Conservation (phyloP, 768 basidiomycete genomes). For the Lentinula lateritia region DNA sequence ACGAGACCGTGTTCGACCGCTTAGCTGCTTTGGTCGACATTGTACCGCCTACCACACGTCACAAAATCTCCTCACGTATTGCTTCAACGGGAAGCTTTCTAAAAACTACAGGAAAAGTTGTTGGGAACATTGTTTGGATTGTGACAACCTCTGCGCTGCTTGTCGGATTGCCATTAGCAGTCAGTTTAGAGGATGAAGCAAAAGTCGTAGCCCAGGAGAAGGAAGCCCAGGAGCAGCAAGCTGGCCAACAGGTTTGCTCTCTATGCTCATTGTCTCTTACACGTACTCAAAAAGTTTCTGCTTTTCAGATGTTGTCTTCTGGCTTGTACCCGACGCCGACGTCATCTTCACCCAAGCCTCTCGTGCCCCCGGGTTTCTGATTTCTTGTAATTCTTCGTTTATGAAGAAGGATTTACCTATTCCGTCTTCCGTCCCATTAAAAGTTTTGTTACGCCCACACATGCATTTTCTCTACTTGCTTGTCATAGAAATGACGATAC, state of each 20-base stretch:
- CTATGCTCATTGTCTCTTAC: not conserved
- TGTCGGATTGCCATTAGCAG: constrained; percentile 88
- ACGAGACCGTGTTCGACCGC: constrained; percentile 87
- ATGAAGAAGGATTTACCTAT: not conserved
- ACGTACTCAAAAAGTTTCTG: not conserved
- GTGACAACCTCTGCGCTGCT: constrained; percentile 91
- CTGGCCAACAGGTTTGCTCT: constrained; percentile 74
- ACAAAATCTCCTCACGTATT: constrained; percentile 58
- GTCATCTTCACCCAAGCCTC: constrained; percentile 43
- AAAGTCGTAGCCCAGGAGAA: constrained; percentile 92
- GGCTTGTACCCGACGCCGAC: constrained; percentile 53
- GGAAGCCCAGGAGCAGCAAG: constrained; percentile 89
- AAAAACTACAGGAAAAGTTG: constrained; percentile 62
- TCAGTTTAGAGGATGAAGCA: constrained; percentile 94
- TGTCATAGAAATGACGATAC: not conserved
- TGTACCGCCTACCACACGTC: constrained; percentile 86
- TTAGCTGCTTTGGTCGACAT: constrained; percentile 92
- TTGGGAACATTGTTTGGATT: constrained; percentile 91
- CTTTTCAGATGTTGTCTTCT: constrained; percentile 65
- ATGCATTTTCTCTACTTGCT: not conserved
- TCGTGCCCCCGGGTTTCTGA: constrained; percentile 87
- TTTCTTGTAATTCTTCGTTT: not conserved
- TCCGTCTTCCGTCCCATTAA: not conserved
- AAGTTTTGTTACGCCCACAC: not conserved
- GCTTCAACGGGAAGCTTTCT: constrained; percentile 57